A percentile compares a stretch with the other conserved stretches of the same genome.
phyloP scores from a whole-genome alignment of 2,329 filamentous ascomycete species.

The Trichoderma semiorbis region DNA sequence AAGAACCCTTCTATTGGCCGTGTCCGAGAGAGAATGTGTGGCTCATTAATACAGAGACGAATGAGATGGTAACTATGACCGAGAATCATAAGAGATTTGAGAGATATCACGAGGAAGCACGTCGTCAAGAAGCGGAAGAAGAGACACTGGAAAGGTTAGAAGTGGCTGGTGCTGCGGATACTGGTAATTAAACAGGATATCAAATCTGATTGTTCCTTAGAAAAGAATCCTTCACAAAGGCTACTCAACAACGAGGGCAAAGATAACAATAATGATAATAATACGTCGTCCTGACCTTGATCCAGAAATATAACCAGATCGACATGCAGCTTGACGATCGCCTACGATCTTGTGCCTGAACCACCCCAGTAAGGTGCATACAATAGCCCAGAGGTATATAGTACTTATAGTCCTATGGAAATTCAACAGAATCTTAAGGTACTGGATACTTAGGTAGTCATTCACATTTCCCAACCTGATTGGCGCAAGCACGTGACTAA shows the following conservation, averaged over 20 bases:
- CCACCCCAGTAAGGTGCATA: neutral
- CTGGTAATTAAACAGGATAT: neutral
- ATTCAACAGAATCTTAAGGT: rapidly evolving
- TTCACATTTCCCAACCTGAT: neutral
- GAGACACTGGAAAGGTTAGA: neutral
- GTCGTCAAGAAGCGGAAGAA: neutral
- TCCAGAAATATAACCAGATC: neutral
- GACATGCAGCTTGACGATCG: neutral
- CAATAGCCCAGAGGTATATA: neutral
- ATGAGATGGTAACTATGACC: neutral
- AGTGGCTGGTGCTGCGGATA: neutral
- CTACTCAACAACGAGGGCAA: neutral
- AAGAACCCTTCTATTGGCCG: neutral
- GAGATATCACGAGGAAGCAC: neutral
- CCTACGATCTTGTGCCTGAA: neutral
- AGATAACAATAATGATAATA: neutral
- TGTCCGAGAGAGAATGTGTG: neutral
- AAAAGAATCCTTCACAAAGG: neutral
- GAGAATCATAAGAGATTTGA: neutral
- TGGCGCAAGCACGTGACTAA: neutral
- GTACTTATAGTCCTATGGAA: neutral
- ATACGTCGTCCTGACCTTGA: neutral
- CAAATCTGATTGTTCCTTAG: neutral
- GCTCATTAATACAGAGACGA: neutral
- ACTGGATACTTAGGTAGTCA: neutral